Evolutionary conservation across 2,329 filamentous ascomycete genomes (phyloP).

Genomic region (Lachnellula cervina): DNA sequence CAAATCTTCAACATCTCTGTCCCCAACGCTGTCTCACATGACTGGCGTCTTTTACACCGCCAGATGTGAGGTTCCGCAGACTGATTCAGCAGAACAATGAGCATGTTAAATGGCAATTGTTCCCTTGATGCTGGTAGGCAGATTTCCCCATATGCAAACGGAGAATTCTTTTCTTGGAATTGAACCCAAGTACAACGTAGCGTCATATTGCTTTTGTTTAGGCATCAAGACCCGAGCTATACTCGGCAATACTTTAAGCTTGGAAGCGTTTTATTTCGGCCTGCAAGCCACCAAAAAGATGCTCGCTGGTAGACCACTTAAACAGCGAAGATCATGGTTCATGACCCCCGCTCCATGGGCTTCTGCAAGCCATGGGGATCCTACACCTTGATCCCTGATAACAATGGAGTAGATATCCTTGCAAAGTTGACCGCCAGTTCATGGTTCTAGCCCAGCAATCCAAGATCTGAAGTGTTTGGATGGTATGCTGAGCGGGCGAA

Average conservation of each 20-base stretch:
- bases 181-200: constrained; percentile 22
- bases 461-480: constrained; percentile 25
- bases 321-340: constrained; percentile 32
- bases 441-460: constrained; percentile 19
- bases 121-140: constrained; percentile 18
- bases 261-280: not conserved
- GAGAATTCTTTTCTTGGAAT: constrained; percentile 9
- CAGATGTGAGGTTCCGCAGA: constrained; percentile 27
- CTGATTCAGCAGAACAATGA: constrained; percentile 15
- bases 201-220: constrained; percentile 25
- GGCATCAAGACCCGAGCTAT: constrained; percentile 20
- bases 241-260: constrained; percentile 1
- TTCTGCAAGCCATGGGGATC: constrained; percentile 33
- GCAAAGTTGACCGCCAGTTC: constrained; percentile 33
- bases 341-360: constrained; percentile 23
- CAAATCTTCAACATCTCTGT: constrained; percentile 5
- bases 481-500: constrained; percentile 16
- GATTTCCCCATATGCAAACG: constrained; percentile 21
- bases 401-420: constrained; percentile 18
- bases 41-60: constrained; percentile 27
- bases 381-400: constrained; percentile 26
- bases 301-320: constrained; percentile 17
- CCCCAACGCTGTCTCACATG: constrained; percentile 22
- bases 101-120: constrained; percentile 16
- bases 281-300: constrained; percentile 12